Percentiles rank a stretch among this genome's conserved stretches.
Conservation (phyloP, 2,329 filamentous ascomycete species). For the Cercospora zeina region DNA sequence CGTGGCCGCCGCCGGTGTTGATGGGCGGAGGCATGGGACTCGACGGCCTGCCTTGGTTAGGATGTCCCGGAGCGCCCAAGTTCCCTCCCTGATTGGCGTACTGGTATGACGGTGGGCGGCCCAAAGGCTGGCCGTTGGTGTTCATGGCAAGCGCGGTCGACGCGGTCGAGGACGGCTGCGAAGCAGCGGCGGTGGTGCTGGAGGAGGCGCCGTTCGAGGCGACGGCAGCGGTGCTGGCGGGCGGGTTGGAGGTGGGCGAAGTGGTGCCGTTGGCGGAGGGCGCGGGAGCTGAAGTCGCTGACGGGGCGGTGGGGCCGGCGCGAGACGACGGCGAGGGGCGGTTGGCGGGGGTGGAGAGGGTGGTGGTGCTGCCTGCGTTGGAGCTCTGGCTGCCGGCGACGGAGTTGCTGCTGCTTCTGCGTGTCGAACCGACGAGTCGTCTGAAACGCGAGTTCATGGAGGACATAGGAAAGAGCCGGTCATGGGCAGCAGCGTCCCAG, state of each 20-base stretch:
- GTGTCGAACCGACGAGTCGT: conserved; percentile 78
- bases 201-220: conserved; percentile 40
- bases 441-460: conserved; percentile 79
- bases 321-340: conserved; percentile 35
- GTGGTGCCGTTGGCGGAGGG: conserved; percentile 38
- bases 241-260: conserved; percentile 28
- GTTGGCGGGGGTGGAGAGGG: conserved; percentile 38
- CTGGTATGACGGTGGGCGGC: conserved; percentile 65
- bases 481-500: conserved; percentile 18
- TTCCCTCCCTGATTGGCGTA: conserved; percentile 50
- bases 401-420: conserved; percentile 59
- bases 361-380: conserved; percentile 37
- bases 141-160: conserved; percentile 61
- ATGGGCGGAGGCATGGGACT: conserved; percentile 50
- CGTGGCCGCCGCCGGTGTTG: conserved; percentile 51
- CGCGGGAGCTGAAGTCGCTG: conserved; percentile 19
- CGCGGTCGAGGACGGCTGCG: conserved; percentile 45
- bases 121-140: conserved; percentile 44
- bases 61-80: conserved; percentile 43
- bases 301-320: conserved; percentile 20
- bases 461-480: conserved; percentile 40
- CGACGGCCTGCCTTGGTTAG: conserved; percentile 51
- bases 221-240: conserved; percentile 34
- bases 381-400: conserved; percentile 65
- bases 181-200: conserved; percentile 29